These are phyloP conservation scores for Backusella mclennaniae DNA, from an alignment of 192 early-diverging fungal species.

Conservation along the genomic window DNA sequence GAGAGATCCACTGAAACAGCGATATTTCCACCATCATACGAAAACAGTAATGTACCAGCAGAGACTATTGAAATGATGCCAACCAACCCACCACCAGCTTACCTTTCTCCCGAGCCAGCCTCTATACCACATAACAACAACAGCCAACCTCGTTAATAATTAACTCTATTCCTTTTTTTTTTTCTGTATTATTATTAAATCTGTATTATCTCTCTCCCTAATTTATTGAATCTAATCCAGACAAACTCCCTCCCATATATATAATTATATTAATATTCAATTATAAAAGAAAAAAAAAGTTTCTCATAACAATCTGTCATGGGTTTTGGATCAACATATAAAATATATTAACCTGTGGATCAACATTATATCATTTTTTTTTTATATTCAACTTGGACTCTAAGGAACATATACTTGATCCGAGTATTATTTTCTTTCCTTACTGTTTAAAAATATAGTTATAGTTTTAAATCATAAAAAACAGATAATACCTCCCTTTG, in stretches of 20 bases:
- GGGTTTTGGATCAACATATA: neutral
- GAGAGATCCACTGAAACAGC: neutral
- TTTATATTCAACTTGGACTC: no score
- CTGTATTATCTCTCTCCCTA: conserved; percentile 7
- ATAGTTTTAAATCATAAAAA: no score
- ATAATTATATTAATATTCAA: neutral
- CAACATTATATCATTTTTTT: no score
- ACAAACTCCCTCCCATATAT: neutral
- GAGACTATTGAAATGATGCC: conserved; percentile 4
- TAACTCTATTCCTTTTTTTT: neutral
- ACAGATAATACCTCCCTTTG: no score
- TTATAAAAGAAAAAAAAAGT: neutral
- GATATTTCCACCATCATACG: neutral
- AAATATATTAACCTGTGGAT: no score
- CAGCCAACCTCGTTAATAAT: neutral
- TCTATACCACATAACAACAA: neutral
- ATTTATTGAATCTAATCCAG: neutral
- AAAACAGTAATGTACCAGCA: neutral
- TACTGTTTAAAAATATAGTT: no score
- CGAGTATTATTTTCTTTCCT: no score
- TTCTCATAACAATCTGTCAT: neutral
- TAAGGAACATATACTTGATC: no score
- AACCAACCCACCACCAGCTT: neutral
- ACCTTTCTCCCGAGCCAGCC: neutral
- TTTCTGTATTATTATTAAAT: conserved; percentile 7